phyloP scores from a whole-genome alignment of 805 yeast genomes.

The Cyberlindnera samutprakarnensis region DNA sequence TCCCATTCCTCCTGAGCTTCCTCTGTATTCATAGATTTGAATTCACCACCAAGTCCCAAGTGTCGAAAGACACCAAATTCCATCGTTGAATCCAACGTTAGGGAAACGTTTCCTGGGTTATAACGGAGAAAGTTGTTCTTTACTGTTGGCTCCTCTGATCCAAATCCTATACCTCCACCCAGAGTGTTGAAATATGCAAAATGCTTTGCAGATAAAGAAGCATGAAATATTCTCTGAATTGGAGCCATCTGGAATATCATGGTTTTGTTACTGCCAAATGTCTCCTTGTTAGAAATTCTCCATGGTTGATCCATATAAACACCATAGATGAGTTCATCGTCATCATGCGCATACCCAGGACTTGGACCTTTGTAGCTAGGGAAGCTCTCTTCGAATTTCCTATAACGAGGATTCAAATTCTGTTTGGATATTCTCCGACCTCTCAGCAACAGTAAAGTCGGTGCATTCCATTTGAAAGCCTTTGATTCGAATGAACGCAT shows the following conservation, averaged over 20 bases:
- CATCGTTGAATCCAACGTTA: slow-evolving; percentile 68
- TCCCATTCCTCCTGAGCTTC: slow-evolving; percentile 41
- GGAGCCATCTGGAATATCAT: slow-evolving; percentile 66
- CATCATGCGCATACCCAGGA: slow-evolving; percentile 13
- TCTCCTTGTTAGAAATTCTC: slow-evolving; percentile 61
- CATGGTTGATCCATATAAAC: slow-evolving; percentile 67
- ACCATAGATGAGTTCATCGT: slow-evolving; percentile 50
- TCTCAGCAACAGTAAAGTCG: slow-evolving; percentile 61
- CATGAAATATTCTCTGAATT: slow-evolving; percentile 45
- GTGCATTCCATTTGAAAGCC: slow-evolving; percentile 77
- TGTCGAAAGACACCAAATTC: slow-evolving; percentile 81
- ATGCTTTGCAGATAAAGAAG: slow-evolving; percentile 27
- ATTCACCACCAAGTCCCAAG: slow-evolving; percentile 47
- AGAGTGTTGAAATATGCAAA: slow-evolving; percentile 59
- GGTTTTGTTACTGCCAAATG: slow-evolving; percentile 58
- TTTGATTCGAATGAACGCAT: slow-evolving; percentile 76
- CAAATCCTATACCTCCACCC: slow-evolving; percentile 83
- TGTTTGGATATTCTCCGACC: slow-evolving; percentile 36
- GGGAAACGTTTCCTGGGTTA: slow-evolving; percentile 68
- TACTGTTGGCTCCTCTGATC: slow-evolving; percentile 55
- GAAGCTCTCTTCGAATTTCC: slow-evolving; percentile 41
- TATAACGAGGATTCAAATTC: slow-evolving; percentile 37
- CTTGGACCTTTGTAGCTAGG: slow-evolving; percentile 30
- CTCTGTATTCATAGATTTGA: slow-evolving; percentile 26
- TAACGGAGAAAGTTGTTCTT: slow-evolving; percentile 39